phyloP scores from a whole-genome alignment of 2,329 filamentous ascomycete species.

The Periconia digitata region DNA sequence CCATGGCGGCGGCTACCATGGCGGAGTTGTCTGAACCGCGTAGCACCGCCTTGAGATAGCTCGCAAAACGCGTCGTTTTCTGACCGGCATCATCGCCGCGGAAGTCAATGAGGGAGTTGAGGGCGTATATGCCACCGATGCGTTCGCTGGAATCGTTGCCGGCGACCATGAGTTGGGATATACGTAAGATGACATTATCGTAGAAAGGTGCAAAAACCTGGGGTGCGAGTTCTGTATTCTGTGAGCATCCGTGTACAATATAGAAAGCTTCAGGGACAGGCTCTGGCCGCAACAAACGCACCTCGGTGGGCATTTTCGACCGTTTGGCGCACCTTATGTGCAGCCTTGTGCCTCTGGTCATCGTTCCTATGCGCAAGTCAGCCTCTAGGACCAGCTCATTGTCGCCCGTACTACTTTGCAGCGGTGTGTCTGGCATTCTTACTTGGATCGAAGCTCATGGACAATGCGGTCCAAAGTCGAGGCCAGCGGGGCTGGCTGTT shows the following conservation, averaged over 20 bases:
- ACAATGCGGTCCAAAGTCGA: conserved; percentile 56
- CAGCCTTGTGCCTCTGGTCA: conserved; percentile 48
- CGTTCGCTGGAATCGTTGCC: conserved; percentile 85
- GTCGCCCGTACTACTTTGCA: neutral
- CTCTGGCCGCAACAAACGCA: conserved; percentile 22
- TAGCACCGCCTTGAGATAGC: conserved; percentile 83
- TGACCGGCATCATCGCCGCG: conserved; percentile 90
- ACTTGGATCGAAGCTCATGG: conserved; percentile 60
- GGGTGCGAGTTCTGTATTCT: conserved; percentile 67
- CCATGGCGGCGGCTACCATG: conserved; percentile 86
- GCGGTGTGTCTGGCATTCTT: conserved; percentile 17
- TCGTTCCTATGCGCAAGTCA: conserved; percentile 43
- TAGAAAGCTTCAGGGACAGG: conserved; percentile 11
- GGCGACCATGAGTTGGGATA: conserved; percentile 76
- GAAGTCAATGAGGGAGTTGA: conserved; percentile 93
- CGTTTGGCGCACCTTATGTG: conserved; percentile 46
- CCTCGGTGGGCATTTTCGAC: conserved; percentile 51
- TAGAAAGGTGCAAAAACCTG: conserved; percentile 77
- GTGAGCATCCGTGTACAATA: conserved; percentile 27
- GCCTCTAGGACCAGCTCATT: conserved; percentile 1
- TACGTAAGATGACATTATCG: conserved; percentile 65
- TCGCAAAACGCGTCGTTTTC: conserved; percentile 93
- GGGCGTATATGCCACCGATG: conserved; percentile 86
- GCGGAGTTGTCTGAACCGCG: conserved; percentile 88
- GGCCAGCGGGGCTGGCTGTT: conserved; percentile 34